Conservation (phyloP, 2,329 filamentous ascomycete genomes). For the Colletotrichum cordylinicola region DNA sequence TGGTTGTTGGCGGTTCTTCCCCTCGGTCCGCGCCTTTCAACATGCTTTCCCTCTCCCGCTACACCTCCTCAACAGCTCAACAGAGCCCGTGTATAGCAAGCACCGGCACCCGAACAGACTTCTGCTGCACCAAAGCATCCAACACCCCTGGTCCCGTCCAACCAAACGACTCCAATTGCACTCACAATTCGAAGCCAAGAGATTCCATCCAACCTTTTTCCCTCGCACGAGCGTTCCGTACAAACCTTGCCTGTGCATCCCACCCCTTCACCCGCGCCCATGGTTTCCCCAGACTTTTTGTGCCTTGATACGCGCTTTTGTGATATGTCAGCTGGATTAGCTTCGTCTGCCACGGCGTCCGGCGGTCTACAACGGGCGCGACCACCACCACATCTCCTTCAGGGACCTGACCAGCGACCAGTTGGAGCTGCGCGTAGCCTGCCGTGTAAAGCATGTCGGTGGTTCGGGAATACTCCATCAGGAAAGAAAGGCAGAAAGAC, state of each 20-base stretch:
- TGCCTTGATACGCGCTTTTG: background rate
- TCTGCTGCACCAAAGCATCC: background rate
- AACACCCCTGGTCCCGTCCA: background rate
- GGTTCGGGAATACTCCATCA: background rate
- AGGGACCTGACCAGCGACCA: too few species aligned
- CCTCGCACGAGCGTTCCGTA: background rate
- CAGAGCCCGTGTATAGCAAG: background rate
- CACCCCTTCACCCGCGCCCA: background rate
- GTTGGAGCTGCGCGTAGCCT: too few species aligned
- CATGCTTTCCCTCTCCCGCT: background rate
- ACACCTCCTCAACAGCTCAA: background rate
- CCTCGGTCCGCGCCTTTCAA: background rate
- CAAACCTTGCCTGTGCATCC: background rate
- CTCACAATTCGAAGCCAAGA: background rate
- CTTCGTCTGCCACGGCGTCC: conserved; percentile 4
- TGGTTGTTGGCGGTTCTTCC: background rate
- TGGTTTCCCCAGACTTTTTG: conserved; percentile 9
- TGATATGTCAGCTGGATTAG: background rate
- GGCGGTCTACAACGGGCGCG: background rate
- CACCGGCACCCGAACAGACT: background rate
- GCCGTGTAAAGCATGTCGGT: background rate
- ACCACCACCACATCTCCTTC: too few species aligned
- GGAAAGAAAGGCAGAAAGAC: background rate
- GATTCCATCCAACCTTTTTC: background rate
- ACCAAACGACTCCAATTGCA: background rate